Evolutionary conservation across 345 rosid genomes (phyloP).

Genomic region (Xanthoceras sorbifolium): DNA sequence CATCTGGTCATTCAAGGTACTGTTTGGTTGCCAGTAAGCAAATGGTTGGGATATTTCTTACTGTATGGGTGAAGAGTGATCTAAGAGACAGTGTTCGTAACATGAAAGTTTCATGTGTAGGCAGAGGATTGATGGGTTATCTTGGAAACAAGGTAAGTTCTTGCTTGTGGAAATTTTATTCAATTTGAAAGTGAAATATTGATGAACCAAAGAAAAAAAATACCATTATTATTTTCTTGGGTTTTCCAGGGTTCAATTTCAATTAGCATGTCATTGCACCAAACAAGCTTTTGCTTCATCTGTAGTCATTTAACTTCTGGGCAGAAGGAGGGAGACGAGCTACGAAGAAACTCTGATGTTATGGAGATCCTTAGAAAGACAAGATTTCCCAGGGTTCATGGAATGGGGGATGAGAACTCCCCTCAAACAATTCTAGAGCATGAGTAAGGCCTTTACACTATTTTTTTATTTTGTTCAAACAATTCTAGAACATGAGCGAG

Average conservation of each 20-base stretch:
- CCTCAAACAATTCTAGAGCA: conserved; percentile 89
- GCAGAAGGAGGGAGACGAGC: conserved; percentile 96
- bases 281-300: conserved; percentile 94
- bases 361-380: conserved; percentile 97
- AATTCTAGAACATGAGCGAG: conserved; percentile 86
- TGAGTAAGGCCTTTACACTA: conserved; percentile 50
- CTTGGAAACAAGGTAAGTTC: conserved; percentile 90
- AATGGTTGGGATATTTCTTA: conserved; percentile 96
- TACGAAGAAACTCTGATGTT: conserved; percentile 91
- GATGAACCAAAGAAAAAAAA: conserved; percentile 12
- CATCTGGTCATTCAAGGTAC: conserved; percentile 57
- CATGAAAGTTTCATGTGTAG: conserved; percentile 95
- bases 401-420: conserved; percentile 61
- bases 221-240: conserved; percentile 21
- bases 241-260: conserved; percentile 91
- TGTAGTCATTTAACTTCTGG: conserved; percentile 97
- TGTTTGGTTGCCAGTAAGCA: conserved; percentile 94
- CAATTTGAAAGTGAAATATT: conserved; percentile 16
- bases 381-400: conserved; percentile 82
- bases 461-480: conserved; percentile 49
- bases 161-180: conserved; percentile 15
- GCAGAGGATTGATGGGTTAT: conserved; percentile 99
- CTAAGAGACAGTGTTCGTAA: conserved; percentile 68
- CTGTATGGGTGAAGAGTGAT: conserved; percentile 90
- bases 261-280: conserved; percentile 92